Percentiles rank a stretch among this genome's conserved stretches.
Evolutionary conservation across 1,284 basidiomycete species (phyloP).

Genomic region (Ceratobasidium sp.): DNA sequence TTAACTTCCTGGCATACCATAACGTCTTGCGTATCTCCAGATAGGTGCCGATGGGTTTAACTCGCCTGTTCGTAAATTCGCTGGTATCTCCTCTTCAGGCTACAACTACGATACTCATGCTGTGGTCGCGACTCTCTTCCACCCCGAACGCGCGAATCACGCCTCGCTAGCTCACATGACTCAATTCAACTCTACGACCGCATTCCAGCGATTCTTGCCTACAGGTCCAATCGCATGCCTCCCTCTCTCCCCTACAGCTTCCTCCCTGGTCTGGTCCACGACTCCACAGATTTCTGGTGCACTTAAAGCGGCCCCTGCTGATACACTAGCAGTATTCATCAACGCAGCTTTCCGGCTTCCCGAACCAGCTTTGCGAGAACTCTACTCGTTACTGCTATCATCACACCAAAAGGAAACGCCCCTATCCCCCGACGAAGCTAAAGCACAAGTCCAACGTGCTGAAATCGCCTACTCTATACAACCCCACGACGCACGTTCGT

Average conservation of each 20-base stretch:
- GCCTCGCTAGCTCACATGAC: slow-evolving; percentile 58
- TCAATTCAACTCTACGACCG: slow-evolving; percentile 75
- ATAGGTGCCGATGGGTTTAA: slow-evolving; percentile 97
- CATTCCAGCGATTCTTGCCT: slow-evolving; percentile 95
- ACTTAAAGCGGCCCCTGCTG: slow-evolving; percentile 75
- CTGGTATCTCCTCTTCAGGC: slow-evolving; percentile 88
- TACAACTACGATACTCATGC: slow-evolving; percentile 94
- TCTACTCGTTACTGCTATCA: slow-evolving; percentile 74
- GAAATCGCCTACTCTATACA: slow-evolving; percentile 71
- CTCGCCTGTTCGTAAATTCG: slow-evolving; percentile 91
- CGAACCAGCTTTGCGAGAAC: slow-evolving; percentile 75
- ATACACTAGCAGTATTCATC: slow-evolving; percentile 79
- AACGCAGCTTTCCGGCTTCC: slow-evolving; percentile 94
- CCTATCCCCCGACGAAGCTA: slow-evolving; percentile 24
- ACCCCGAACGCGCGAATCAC: slow-evolving; percentile 58
- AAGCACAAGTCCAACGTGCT: slow-evolving; percentile 57
- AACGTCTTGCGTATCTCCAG: slow-evolving; percentile 59
- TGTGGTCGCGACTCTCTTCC: slow-evolving; percentile 89
- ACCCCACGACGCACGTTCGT: slow-evolving; percentile 71
- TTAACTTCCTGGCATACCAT: not conserved
- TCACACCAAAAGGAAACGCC: slow-evolving; percentile 61
- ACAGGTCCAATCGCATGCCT: slow-evolving; percentile 97
- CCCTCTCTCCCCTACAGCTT: slow-evolving; percentile 78
- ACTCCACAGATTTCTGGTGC: slow-evolving; percentile 80
- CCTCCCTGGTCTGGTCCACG: slow-evolving; percentile 97